Evolutionary conservation across 2,329 filamentous ascomycete genomes (phyloP), one percentile per base, ranked within the genome.

Genomic region (Thielaviopsis musarum): DNA sequence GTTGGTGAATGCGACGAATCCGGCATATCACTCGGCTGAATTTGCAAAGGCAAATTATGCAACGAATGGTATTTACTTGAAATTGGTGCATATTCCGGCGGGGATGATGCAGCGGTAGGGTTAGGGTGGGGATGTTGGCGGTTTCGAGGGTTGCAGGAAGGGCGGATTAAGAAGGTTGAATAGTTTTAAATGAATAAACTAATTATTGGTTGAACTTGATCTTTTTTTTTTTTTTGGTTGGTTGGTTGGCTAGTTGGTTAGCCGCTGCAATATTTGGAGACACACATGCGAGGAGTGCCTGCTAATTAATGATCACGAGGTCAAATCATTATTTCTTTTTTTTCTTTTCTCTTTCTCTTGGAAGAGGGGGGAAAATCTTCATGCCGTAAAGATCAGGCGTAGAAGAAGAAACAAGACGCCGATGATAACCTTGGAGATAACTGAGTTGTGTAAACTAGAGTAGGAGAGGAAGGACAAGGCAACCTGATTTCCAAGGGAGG

Each of bases 21-120:
- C 57, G 15, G 57, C 56, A 10, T 61, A 61, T 51, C 49, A 61
- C n/a, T 48, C 54, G 22, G 54, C 54, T 5, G 57, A 59, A 26
- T 61, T 61, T 28, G n/a, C 34, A 13, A 13, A 54, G 7, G 22
- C 26, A 19, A 55, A 52, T 17, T 61, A 56, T 34, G 53, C 57
- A 3, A 61, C 57, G 6, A 53, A 59, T 26, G 60, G 60, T 2
- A 61, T 61, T 52, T 19, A 52, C 45, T 30, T 61, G 22, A 61
- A 61, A 28, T 58, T 61, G 34, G 54, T 61, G 10, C 60, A 61
- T 38, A 57, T 54, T 9, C 45, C 49, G 12, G 41, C 34, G 22
- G 30, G 24, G 5, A 54, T 48, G 5, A 54, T 48, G 34, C 21
- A 10, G 5, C 22, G 24, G 34, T 51, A 54, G 24, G 41, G 41